Evolutionary conservation across 306 rosid species (phyloP), one percentile per base, ranked within the genome.

Genomic region (Cicer chorassanicum): DNA sequence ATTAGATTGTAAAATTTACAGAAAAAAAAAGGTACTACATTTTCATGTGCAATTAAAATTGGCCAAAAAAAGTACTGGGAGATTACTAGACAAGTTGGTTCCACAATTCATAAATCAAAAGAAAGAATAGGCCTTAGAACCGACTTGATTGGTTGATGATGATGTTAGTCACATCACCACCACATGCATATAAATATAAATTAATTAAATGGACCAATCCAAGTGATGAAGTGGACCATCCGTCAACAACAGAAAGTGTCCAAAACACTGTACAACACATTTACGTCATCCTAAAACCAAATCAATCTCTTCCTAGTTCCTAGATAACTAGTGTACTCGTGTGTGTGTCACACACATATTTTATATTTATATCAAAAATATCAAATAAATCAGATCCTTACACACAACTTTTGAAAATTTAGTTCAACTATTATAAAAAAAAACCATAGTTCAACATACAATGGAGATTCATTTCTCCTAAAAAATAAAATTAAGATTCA

Each of bases 221-320:
- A 55, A 69, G 66, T 6, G 13, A 18, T 40, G 63, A 18, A 73
- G 67, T 80, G 75, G 78, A 77, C 85, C 85, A 81, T 77, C 44
- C 57, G 1, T 77, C 72, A 48, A 69, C 48, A 62, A 46, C 64
- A 77, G 0, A 65, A 65, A 63, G 48, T 40, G 68, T 14, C 38
- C 53, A 65, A 42, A 18, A 65, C 70, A 65, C 54, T 42, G 36
- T 29, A 42, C 43, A 39, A 43, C 16, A 43, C 39, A 43, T 19
- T 18, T 65, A 62, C 85, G 85, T 81, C 87, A 84, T 55, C 82
- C 68, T 46, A 81, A 81, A 54, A 65, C 63, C 48, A 72, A 80
- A 59, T 65, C 74, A 50, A 78, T 68, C 29, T 75, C 57, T 14
- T 14, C 73, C 65, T 62, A 70, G 11, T 14, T 14, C 73, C 65